Percentiles rank a stretch among this genome's conserved stretches.
These are phyloP conservation scores for Cercospora berteroae DNA, from an alignment of 2,329 filamentous ascomycete genomes.

Conservation along the genomic window DNA sequence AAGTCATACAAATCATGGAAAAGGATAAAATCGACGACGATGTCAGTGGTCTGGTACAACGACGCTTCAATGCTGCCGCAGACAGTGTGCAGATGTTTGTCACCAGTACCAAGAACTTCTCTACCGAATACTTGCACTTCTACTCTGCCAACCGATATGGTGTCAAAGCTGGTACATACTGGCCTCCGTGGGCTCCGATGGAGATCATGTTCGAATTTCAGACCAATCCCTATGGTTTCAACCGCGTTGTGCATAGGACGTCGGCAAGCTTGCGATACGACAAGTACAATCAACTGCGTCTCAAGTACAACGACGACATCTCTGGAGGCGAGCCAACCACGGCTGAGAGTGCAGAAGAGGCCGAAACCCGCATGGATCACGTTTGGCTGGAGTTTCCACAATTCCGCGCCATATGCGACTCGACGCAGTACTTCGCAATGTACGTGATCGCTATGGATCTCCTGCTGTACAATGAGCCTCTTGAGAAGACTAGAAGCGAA, in stretches of 20 bases:
- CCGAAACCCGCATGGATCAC: slow-evolving; percentile 80
- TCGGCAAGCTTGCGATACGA: slow-evolving; percentile 93
- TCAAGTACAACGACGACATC: slow-evolving; percentile 96
- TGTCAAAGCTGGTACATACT: slow-evolving; percentile 75
- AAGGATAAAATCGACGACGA: slow-evolving; percentile 88
- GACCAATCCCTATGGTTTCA: slow-evolving; percentile 94
- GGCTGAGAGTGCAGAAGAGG: slow-evolving; percentile 43
- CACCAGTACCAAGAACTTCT: slow-evolving; percentile 87
- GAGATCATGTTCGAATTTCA: slow-evolving; percentile 98
- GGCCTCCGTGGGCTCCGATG: slow-evolving; percentile 97
- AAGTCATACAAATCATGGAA: slow-evolving; percentile 97
- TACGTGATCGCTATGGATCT: slow-evolving; percentile 98
- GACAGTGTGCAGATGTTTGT: slow-evolving; percentile 98
- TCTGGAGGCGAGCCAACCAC: slow-evolving; percentile 58
- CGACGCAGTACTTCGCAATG: slow-evolving; percentile 93
- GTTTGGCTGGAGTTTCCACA: slow-evolving; percentile 96
- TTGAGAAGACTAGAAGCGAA: slow-evolving; percentile 96
- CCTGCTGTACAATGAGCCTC: slow-evolving; percentile 89
- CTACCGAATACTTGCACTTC: slow-evolving; percentile 78
- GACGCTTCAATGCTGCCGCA: slow-evolving; percentile 90
- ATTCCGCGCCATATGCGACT: slow-evolving; percentile 92
- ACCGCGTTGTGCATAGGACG: slow-evolving; percentile 92
- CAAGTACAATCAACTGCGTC: slow-evolving; percentile 93
- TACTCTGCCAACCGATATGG: slow-evolving; percentile 95
- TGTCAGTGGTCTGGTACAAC: slow-evolving; percentile 91